These are phyloP conservation scores for Erodium trifolium DNA, from an alignment of 441 rosid species.

Conservation along the genomic window DNA sequence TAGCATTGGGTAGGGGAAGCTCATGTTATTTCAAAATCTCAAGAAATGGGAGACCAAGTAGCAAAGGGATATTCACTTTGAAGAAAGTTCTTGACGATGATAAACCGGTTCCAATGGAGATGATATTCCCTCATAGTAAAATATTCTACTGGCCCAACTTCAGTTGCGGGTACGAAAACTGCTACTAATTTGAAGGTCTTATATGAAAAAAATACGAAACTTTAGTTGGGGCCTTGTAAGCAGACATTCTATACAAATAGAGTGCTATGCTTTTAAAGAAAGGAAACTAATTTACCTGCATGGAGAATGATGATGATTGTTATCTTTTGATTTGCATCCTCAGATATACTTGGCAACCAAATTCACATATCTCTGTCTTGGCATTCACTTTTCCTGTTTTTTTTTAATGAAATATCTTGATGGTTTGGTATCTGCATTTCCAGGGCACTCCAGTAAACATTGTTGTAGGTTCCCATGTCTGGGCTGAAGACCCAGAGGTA, in stretches of 20 bases:
- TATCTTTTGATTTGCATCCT: background rate
- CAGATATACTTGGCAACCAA: background rate
- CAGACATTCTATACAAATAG: too few species aligned
- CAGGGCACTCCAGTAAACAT: conserved; percentile 85
- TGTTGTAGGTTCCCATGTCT: conserved; percentile 78
- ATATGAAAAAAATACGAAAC: too few species aligned
- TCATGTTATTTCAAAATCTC: background rate
- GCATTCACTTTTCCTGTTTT: background rate
- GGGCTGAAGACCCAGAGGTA: conserved; percentile 66
- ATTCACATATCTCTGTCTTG: background rate
- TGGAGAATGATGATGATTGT: background rate
- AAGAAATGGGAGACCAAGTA: background rate
- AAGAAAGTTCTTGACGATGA: background rate
- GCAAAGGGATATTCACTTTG: background rate
- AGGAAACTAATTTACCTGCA: background rate
- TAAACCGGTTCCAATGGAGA: background rate
- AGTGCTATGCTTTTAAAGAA: background rate
- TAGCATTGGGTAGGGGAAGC: background rate
- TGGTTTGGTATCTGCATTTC: conserved; percentile 14
- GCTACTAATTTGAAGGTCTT: too few species aligned
- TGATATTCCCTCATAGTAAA: background rate
- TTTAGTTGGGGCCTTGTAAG: too few species aligned
- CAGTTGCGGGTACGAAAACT: too few species aligned
- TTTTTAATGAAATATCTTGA: background rate
- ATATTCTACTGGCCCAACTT: too few species aligned